Base-by-base conservation (phyloP, 306 rosid species). In the Castanea crenata region DNA sequence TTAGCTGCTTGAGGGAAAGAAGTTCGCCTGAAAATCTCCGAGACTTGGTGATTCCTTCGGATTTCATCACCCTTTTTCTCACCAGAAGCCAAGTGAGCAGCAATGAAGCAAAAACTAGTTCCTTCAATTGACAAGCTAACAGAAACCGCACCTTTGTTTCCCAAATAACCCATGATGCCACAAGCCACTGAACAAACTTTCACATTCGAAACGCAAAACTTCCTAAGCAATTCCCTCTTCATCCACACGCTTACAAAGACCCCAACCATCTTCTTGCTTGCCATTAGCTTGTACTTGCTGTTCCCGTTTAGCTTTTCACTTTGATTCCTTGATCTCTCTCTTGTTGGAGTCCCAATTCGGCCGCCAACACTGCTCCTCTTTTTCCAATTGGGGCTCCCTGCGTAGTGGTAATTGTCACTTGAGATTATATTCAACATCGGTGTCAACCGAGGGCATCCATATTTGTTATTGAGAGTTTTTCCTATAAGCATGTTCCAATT, bases 221-320 rank as follows among this genome's bases (percentile, higher is more conserved):
- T 95, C 4, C 83, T 81, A 34, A 87, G 69, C 79, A 93, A 68
- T 68, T 91, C 91, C 74, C 79, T 84, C 74, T 69, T 93, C 75
- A 93, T 63, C 99, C 99, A 95, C 49, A 95, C 98, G 71, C 96
- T 91, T 15, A 89, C 78, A 65, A 93, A 95, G 19, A 95, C 95
- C 69, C 99, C 98, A 46, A 95, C 99, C 99, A 93, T 93, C 87
- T 95, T 93, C 90, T 93, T 95, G 87, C 97, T 88, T 4, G 93
- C 96, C 76, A 95, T 80, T 6, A 88, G 77, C 69, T 59, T 80
- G 86, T 91, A 95, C 83, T 81, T 75, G 13, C 86, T 81, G 25
- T 72, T 85, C 12, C 78, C 81, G 67, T 55, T 62, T 21, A 58
- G 56, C 31, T 55, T 80, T n/a, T 63, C 79, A 1, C 71, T 35